Evolutionary conservation across 257 asterid species (phyloP), one percentile per base, ranked within the genome.

Genomic region (Solanum bulbocastanum): DNA sequence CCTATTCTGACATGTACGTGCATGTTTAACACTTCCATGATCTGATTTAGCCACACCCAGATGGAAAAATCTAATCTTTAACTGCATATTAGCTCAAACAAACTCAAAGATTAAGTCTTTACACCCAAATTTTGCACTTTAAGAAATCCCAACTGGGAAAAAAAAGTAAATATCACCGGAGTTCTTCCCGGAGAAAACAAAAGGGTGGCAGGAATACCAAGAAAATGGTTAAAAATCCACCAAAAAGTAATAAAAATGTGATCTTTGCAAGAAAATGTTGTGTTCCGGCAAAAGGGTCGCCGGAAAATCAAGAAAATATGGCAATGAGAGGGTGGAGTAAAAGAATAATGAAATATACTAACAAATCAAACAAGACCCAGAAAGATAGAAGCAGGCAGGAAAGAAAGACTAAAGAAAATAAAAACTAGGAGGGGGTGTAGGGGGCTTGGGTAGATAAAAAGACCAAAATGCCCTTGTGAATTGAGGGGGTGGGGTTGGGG

Each of bases 61-160:
- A 85, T 89, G 89, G 58, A 86, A 86, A 88, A 91, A 58, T 79
- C 83, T 66, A 89, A 90, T 84, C 91, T 90, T 89, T 68, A 89
- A 87, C 94, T 86, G 92, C 95, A 95, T 94, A 88, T 88, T 90
- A 87, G 44, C 92, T 83, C 40, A 88, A 65, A 86, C 30, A 65
- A 86, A 75, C 82, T 83, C 89, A 87, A 88, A 92, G 89, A 83
- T 88, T 87, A 10, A 88, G 62, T 88, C 88, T 89, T 86, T 79
- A 85, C 40, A 66, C 35, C 42, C 68, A 82, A 49, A 49, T 9
- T 81, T 81, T 81, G 40, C 65, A 46, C 85, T 81, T 16, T 20
- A 20, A 9, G 10, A 10, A 81, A 46, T 82, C 30, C 85, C 85
- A 82, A 82, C 69, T 82, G 9, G 18, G 44, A 10, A 16, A 32